phyloP scores from a whole-genome alignment of 305 asterid genomes.

The Fraxinus sp. region DNA sequence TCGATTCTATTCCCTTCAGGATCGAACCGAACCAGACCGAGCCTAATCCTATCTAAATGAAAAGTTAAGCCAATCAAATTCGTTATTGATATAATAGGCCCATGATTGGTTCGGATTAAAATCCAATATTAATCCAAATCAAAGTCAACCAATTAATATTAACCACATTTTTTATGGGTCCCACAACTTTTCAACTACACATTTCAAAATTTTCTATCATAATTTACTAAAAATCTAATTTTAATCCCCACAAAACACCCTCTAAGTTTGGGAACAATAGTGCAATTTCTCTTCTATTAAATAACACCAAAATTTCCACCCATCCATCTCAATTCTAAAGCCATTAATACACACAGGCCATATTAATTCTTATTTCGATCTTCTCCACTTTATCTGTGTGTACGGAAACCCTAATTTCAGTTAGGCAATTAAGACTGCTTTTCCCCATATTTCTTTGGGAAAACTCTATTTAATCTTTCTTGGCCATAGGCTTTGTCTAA shows the following conservation, averaged over 20 bases:
- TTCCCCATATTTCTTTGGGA: background rate
- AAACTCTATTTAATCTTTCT: slow-evolving; percentile 2
- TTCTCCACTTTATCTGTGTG: slow-evolving; percentile 21
- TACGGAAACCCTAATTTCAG: slow-evolving; percentile 44
- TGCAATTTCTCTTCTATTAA: slow-evolving; percentile 10
- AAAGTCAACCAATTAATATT: too few species aligned
- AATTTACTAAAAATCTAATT: too few species aligned
- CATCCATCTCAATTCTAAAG: background rate
- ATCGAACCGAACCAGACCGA: too few species aligned
- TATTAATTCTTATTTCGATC: slow-evolving; percentile 4
- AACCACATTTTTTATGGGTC: too few species aligned
- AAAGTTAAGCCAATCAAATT: background rate
- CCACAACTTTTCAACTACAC: too few species aligned
- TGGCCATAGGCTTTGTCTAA: slow-evolving; percentile 20
- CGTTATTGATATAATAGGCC: background rate
- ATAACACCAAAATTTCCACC: slow-evolving; percentile 22
- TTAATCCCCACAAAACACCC: too few species aligned
- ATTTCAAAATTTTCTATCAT: too few species aligned
- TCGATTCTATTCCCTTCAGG: too few species aligned
- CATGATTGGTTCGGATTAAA: too few species aligned
- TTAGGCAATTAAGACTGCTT: slow-evolving; percentile 21
- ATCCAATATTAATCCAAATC: too few species aligned
- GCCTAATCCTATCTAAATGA: too few species aligned
- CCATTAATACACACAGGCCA: background rate
- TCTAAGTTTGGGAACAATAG: background rate